Evolutionary conservation across 1,284 basidiomycete species (phyloP), one percentile per base, ranked within the genome.

Genomic region (Polyporus tsugae): DNA sequence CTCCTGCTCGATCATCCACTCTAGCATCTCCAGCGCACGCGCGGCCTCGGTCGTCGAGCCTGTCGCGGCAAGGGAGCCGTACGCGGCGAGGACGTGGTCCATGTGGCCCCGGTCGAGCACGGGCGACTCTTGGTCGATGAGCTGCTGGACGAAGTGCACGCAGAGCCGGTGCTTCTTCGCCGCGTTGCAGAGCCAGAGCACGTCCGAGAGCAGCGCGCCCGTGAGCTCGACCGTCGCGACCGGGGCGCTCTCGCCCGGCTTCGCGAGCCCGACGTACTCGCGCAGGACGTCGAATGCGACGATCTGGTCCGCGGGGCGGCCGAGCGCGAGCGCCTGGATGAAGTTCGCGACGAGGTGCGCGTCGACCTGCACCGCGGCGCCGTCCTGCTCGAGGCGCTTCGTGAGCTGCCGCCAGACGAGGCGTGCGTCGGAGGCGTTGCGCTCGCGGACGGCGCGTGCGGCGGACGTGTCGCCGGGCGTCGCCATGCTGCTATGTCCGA

Each of bases 331-430:
- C 1, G 87, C 84, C 4, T 81, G 80, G 35, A 93, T 78, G 25
- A 87, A 81, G 33, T 85, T 77, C 10, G 83, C 76, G 53, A 91
- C 81, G 58, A 88, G 76, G 64, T 84, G 80, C 2, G 84, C 81
- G 74, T 93, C 90, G 22, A 91, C 75, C 46, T 79, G 69, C 58
- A 89, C 78, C 2, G 83, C 78, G 52, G 75, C 74, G 69, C 25
- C 46, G 22, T 11, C 46, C 11, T 81, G 84, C 70, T 85, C 83
- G 36, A 83, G 78, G 13, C 82, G 79, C 72, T 87, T 91, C 68
- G 85, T 74, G 76, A 91, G 82, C 73, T 88, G 85, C 11, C 80
- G 82, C 93, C 92, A 94, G 29, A 94, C 76, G 29, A 91, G 81
- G 74, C 86, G 89, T 10, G 89, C 91, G 70, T 92, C 89, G 25